Conservation (phyloP, 1,139 yeast genomes). For the Blastobotrys proliferans region DNA sequence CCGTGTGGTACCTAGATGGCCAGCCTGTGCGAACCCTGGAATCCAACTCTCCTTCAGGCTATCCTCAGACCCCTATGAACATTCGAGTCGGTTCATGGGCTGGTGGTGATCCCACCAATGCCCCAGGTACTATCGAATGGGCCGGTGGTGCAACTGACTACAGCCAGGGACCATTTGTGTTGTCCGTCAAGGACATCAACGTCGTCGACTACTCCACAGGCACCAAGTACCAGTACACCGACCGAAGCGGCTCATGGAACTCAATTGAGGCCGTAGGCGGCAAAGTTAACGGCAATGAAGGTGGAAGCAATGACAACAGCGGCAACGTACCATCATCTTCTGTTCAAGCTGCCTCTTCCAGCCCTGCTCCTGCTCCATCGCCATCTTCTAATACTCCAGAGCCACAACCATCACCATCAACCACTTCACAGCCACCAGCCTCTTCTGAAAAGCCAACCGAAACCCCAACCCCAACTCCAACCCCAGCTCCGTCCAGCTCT, state of each 20-base stretch:
- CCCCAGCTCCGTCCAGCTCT: slow-evolving; percentile 1
- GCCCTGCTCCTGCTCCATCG: slow-evolving; percentile 3
- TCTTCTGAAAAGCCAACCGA: slow-evolving; percentile 1
- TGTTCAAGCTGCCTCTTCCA: slow-evolving; percentile 9
- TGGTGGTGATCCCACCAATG: slow-evolving; percentile 68
- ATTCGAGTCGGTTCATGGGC: slow-evolving; percentile 75
- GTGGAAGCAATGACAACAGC: slow-evolving; percentile 9
- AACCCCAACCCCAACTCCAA: neutral
- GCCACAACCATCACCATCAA: neutral
- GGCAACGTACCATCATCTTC: slow-evolving; percentile 12
- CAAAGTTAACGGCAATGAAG: slow-evolving; percentile 54
- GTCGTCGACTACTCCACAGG: slow-evolving; percentile 83
- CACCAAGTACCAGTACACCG: slow-evolving; percentile 57
- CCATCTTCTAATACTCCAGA: neutral
- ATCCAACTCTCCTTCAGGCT: slow-evolving; percentile 50
- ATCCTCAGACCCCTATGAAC: slow-evolving; percentile 75
- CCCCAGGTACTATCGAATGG: slow-evolving; percentile 73
- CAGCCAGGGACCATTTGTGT: slow-evolving; percentile 59
- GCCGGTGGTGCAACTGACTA: slow-evolving; percentile 75
- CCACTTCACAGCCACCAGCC: neutral
- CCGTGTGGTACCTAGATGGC: slow-evolving; percentile 56
- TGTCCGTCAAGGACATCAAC: slow-evolving; percentile 56
- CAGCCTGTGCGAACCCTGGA: slow-evolving; percentile 53
- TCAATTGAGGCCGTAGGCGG: slow-evolving; percentile 66
- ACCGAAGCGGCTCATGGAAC: slow-evolving; percentile 59